phyloP scores from a whole-genome alignment of 257 asterid species.

The Nicotiana obtusifolia region DNA sequence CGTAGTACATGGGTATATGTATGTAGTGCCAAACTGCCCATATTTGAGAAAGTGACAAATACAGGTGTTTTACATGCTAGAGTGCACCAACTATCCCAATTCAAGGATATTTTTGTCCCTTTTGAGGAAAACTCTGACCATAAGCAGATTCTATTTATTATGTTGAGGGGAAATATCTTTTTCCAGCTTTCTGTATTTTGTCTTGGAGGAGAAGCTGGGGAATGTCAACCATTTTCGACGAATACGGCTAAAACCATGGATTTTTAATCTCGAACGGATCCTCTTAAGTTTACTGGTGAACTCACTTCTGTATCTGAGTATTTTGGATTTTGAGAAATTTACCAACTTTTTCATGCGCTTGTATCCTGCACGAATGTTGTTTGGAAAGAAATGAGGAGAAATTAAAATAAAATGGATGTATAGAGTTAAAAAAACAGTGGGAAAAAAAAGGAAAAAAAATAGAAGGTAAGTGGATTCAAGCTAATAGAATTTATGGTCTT shows the following conservation, averaged over 20 bases:
- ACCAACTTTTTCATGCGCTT: constrained; percentile 45
- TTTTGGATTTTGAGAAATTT: constrained; percentile 43
- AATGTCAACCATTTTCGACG: constrained; percentile 46
- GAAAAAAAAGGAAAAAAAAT: neutral
- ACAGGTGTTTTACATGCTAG: neutral
- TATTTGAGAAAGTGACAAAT: neutral
- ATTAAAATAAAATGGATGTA: neutral
- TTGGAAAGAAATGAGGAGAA: neutral
- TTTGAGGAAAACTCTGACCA: neutral
- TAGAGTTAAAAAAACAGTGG: neutral
- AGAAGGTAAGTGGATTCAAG: neutral
- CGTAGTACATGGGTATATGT: neutral
- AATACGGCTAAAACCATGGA: constrained; percentile 50
- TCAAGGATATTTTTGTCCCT: neutral
- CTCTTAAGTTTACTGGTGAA: constrained; percentile 49
- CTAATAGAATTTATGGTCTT: neutral
- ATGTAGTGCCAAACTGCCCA: neutral
- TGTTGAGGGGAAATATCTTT: constrained; percentile 2
- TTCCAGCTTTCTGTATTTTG: constrained; percentile 47
- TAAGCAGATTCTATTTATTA: neutral
- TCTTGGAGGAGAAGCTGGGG: constrained; percentile 52
- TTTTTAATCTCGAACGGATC: constrained; percentile 61
- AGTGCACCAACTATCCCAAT: neutral
- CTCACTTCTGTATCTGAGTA: constrained; percentile 30
- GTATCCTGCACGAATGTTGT: constrained; percentile 41